Evolutionary conservation across 2,329 filamentous ascomycete species (phyloP).

Genomic region (Pyricularia grisea): DNA sequence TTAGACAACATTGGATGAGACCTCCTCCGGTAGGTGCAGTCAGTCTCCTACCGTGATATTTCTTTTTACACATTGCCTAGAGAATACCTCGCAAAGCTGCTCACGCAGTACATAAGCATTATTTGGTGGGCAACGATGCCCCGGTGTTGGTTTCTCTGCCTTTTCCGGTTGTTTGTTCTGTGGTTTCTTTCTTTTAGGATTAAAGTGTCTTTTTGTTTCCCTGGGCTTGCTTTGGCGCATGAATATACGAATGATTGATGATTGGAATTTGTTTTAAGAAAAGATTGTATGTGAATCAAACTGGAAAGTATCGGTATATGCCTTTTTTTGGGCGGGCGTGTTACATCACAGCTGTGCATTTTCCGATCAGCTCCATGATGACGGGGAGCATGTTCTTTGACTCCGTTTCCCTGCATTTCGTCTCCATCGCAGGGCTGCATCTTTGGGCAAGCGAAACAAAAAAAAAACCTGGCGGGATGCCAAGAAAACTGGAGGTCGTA

Average conservation of each 20-base stretch:
- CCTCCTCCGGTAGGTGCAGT: not conserved
- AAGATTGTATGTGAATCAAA: not conserved
- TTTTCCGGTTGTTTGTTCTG: not conserved
- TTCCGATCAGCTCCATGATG: not conserved
- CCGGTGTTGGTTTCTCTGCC: conserved; percentile 1
- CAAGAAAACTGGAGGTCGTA: not conserved
- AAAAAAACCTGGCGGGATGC: not conserved
- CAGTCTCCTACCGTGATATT: not conserved
- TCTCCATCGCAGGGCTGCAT: not conserved
- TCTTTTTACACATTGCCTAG: not conserved
- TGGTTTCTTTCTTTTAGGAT: not conserved
- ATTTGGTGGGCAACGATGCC: not conserved
- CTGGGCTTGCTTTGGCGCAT: not conserved
- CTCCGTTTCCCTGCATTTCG: not conserved
- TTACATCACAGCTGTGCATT: not conserved
- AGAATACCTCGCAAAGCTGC: not conserved
- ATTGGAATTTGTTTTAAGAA: not conserved
- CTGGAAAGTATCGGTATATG: not conserved
- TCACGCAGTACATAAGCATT: not conserved
- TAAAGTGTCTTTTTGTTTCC: not conserved
- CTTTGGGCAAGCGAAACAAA: not conserved
- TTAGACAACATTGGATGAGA: not conserved
- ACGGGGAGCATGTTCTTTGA: not conserved
- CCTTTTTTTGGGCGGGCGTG: not conserved
- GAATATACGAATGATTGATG: conserved; percentile 1